A percentile compares a stretch with the other conserved stretches of the same genome.
These are phyloP conservation scores for Crepidotus variabilis DNA, from an alignment of 768 basidiomycete species.

Conservation along the genomic window DNA sequence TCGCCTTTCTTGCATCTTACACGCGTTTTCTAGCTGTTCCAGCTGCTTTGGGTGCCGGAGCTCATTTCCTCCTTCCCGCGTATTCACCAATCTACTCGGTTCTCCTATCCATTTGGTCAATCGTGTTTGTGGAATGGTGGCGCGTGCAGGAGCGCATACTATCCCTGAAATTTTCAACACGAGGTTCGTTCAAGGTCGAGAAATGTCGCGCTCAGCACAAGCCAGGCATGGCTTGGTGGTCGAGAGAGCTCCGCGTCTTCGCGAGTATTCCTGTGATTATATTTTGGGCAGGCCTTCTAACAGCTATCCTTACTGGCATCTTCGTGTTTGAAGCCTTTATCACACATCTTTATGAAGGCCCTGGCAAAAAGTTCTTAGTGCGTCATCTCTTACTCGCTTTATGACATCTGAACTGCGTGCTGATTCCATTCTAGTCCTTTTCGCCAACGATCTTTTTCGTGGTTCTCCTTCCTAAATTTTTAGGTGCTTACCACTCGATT, in stretches of 20 bases:
- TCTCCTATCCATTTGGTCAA: conserved; percentile 78
- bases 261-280: conserved; percentile 71
- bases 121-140: conserved; percentile 91
- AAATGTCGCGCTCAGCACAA: conserved; percentile 60
- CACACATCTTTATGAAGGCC: conserved; percentile 82
- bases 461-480: conserved; percentile 74
- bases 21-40: conserved; percentile 77
- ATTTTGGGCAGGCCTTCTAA: conserved; percentile 67
- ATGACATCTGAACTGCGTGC: neutral
- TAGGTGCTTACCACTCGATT: conserved; percentile 66
- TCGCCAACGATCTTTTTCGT: conserved; percentile 82
- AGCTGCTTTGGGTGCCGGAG: conserved; percentile 61
- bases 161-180: conserved; percentile 79
- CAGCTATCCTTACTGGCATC: conserved; percentile 70
- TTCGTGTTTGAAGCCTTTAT: conserved; percentile 92
- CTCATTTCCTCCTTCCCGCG: conserved; percentile 65
- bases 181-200: conserved; percentile 74
- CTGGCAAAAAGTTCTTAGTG: conserved; percentile 75
- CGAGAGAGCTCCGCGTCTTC: conserved; percentile 61
- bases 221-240: conserved; percentile 67
- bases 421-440: conserved; percentile 49
- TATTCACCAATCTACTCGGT: conserved; percentile 79
- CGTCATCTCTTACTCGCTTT: conserved; percentile 24
- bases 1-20: conserved; percentile 83
- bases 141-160: conserved; percentile 79